Percentiles rank a stretch among this genome's conserved stretches.
Evolutionary conservation across 2,329 filamentous ascomycete genomes (phyloP).

Genomic region (Ampelomyces quisqualis): DNA sequence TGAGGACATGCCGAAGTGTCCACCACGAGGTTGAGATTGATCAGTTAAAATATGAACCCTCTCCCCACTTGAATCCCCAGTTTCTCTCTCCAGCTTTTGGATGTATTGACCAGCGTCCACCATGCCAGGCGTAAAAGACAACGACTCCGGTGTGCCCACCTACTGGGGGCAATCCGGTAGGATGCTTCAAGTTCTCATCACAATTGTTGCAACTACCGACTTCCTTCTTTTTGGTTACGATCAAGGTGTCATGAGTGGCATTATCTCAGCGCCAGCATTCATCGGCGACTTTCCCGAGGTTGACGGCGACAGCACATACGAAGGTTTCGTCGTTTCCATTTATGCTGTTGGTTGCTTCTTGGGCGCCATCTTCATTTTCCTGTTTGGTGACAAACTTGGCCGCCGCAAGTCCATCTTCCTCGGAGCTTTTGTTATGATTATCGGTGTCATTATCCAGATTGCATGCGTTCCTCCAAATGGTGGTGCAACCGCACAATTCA

Average conservation of each 20-base stretch:
- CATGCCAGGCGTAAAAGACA: slow-evolving; percentile 31
- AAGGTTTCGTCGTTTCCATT: slow-evolving; percentile 53
- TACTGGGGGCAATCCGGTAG: slow-evolving; percentile 35
- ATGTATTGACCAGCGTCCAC: slow-evolving; percentile 17
- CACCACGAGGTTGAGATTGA: slow-evolving; percentile 16
- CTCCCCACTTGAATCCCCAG: slow-evolving; percentile 25
- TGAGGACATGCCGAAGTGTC: slow-evolving; percentile 18
- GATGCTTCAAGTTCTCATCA: slow-evolving; percentile 36
- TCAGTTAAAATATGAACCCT: slow-evolving; percentile 28
- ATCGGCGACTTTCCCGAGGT: slow-evolving; percentile 41
- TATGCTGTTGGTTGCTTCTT: slow-evolving; percentile 54
- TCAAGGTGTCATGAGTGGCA: slow-evolving; percentile 46
- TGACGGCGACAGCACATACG: slow-evolving; percentile 37
- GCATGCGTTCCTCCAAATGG: slow-evolving; percentile 26
- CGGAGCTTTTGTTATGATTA: slow-evolving; percentile 45
- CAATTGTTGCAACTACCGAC: slow-evolving; percentile 50
- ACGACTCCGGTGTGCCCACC: slow-evolving; percentile 28
- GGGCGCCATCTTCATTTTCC: slow-evolving; percentile 44
- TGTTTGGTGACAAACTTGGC: slow-evolving; percentile 45
- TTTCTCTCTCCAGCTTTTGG: slow-evolving; percentile 22
- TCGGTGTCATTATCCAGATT: slow-evolving; percentile 46
- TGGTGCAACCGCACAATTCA: slow-evolving; percentile 51
- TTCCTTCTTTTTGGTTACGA: slow-evolving; percentile 55
- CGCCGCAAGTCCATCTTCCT: slow-evolving; percentile 48
- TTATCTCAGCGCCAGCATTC: slow-evolving; percentile 44